These are phyloP conservation scores for Dendrobium huoshanense DNA, from an alignment of 106 monocot species.

Conservation along the genomic window DNA sequence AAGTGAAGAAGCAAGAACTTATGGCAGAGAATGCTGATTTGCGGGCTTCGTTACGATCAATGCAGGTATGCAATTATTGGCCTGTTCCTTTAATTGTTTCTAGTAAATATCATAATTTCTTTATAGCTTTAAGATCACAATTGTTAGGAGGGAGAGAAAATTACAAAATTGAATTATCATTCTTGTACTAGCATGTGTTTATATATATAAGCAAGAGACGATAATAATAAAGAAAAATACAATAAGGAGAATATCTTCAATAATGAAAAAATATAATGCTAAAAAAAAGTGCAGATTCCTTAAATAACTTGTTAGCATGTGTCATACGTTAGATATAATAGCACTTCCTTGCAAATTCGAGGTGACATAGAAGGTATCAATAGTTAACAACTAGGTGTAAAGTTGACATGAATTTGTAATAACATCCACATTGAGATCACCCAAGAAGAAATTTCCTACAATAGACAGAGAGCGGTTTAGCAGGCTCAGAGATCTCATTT, in stretches of 20 bases:
- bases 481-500: too few species aligned
- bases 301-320: too few species aligned
- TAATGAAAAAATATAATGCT: background rate
- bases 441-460: too few species aligned
- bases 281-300: background rate
- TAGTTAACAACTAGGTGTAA: too few species aligned
- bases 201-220: too few species aligned
- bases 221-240: background rate
- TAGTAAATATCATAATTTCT: background rate
- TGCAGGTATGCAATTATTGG: conserved; percentile 54
- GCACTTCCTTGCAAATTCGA: background rate
- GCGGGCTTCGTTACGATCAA: conserved; percentile 77
- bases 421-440: too few species aligned
- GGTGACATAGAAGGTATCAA: background rate
- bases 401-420: too few species aligned
- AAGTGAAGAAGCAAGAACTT: conserved; percentile 90
- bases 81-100: background rate
- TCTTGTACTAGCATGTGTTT: too few species aligned
- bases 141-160: background rate
- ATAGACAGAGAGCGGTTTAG: too few species aligned
- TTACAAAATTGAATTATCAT: too few species aligned
- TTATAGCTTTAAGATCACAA: background rate
- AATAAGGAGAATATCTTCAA: background rate
- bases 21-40: conserved; percentile 94
- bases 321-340: background rate